These are phyloP conservation scores for Calocera cornea DNA, from an alignment of 768 basidiomycete genomes.

Conservation along the genomic window DNA sequence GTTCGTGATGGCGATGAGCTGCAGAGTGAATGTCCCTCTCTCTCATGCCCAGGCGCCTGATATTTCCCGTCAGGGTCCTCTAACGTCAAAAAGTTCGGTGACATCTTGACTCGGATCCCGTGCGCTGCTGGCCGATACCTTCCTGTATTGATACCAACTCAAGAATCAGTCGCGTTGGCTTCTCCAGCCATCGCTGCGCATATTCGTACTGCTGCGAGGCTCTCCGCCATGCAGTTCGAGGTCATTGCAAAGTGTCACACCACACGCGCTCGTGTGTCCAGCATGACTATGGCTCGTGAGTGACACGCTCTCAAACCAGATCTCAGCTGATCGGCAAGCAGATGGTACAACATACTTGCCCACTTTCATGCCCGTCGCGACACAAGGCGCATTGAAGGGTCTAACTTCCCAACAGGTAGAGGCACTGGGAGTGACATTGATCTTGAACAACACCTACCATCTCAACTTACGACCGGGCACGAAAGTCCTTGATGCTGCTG, in stretches of 20 bases:
- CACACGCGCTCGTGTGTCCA: constrained; percentile 70
- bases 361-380: constrained; percentile 90
- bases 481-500: constrained; percentile 53
- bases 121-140: too few species aligned
- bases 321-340: constrained; percentile 20
- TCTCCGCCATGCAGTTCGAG: constrained; percentile 51
- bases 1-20: too few species aligned
- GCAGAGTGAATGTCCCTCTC: too few species aligned
- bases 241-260: constrained; percentile 68
- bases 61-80: too few species aligned
- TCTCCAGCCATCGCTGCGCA: neutral
- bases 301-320: constrained; percentile 10
- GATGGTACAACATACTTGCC: constrained; percentile 74
- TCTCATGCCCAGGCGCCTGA: too few species aligned
- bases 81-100: too few species aligned
- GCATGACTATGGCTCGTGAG: constrained; percentile 71
- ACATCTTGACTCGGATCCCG: too few species aligned
- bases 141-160: too few species aligned
- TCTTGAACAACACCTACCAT: constrained; percentile 85
- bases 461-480: constrained; percentile 75
- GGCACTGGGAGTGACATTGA: constrained; percentile 54
- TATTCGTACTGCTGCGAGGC: neutral
- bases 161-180: neutral
- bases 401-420: constrained; percentile 77
- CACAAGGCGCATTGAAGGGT: constrained; percentile 84